Evolutionary conservation across 805 yeast species (phyloP).

Genomic region (Kuraishia molischiana): DNA sequence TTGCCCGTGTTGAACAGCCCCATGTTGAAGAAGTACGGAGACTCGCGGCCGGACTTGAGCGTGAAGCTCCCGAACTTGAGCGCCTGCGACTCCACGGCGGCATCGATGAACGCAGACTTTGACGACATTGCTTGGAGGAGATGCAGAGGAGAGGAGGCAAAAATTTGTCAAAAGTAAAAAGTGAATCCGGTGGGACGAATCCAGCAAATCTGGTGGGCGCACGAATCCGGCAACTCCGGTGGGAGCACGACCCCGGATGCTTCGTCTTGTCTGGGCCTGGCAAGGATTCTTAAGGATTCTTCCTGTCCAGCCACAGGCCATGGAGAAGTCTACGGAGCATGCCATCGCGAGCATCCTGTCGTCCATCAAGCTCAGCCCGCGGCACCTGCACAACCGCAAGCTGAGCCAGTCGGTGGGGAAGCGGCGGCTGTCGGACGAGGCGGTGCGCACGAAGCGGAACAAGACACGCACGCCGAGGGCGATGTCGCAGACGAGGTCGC

Average conservation of each 20-base stretch:
- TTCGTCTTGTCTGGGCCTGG: too few relatives aligned
- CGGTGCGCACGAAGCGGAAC: background rate
- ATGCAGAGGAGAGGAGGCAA: too few relatives aligned
- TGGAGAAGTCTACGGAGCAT: background rate
- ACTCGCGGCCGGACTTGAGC: constrained; percentile 81
- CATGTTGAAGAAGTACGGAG: constrained; percentile 95
- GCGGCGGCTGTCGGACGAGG: background rate
- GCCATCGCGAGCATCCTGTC: background rate
- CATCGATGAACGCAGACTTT: constrained; percentile 52
- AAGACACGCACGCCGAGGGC: background rate
- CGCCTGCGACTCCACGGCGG: constrained; percentile 76
- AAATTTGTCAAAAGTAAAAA: too few relatives aligned
- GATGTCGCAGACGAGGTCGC: background rate
- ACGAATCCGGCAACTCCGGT: too few relatives aligned
- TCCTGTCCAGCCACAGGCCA: too few relatives aligned
- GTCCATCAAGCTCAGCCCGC: background rate
- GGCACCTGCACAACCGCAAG: background rate
- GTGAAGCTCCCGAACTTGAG: constrained; percentile 84
- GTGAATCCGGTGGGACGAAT: too few relatives aligned
- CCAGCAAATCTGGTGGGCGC: too few relatives aligned
- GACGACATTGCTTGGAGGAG: too few relatives aligned
- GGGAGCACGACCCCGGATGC: too few relatives aligned
- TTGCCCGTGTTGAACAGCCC: constrained; percentile 84
- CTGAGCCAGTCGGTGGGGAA: background rate
- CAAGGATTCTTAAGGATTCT: too few relatives aligned